A percentile compares a stretch with the other conserved stretches of the same genome.
phyloP scores from a whole-genome alignment of 139 green algal species.

The Gonium pectorale region DNA sequence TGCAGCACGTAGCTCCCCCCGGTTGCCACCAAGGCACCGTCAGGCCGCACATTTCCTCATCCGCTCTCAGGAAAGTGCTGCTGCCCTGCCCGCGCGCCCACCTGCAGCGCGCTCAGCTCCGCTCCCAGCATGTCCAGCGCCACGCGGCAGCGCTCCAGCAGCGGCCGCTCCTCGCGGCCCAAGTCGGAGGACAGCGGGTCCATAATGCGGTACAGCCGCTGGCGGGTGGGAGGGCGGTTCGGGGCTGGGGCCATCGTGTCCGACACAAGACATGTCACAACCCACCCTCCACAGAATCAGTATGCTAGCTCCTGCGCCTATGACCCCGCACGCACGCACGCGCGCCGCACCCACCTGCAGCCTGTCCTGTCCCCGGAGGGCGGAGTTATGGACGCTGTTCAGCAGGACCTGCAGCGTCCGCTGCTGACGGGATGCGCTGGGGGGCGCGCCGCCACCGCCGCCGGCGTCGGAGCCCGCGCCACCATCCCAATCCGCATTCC shows the following conservation, averaged over 20 bases:
- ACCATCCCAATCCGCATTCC: not conserved
- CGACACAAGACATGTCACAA: not conserved
- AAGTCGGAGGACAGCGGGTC: conserved; percentile 29
- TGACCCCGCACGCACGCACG: not conserved
- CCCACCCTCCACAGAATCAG: not conserved
- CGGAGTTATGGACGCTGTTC: not conserved
- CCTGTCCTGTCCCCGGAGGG: conserved; percentile 14
- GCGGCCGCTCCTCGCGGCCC: not conserved
- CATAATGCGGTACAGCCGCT: conserved; percentile 36
- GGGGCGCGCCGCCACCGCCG: not conserved
- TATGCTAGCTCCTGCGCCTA: not conserved
- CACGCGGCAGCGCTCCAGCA: conserved; percentile 35
- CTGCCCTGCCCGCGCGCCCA: not conserved
- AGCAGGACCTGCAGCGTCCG: conserved; percentile 42
- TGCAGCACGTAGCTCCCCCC: not conserved
- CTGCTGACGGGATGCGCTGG: conserved; percentile 11
- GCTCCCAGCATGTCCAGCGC: conserved; percentile 11
- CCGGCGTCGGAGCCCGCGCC: not conserved
- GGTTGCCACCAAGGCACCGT: not conserved
- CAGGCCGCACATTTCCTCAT: not conserved
- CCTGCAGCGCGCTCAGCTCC: conserved; percentile 37
- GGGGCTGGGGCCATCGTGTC: not conserved
- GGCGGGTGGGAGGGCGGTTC: not conserved
- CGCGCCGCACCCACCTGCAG: conserved; percentile 17
- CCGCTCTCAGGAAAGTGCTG: not conserved